Conservation (phyloP, 1,284 basidiomycete species). For the Tremellales sp. region DNA sequence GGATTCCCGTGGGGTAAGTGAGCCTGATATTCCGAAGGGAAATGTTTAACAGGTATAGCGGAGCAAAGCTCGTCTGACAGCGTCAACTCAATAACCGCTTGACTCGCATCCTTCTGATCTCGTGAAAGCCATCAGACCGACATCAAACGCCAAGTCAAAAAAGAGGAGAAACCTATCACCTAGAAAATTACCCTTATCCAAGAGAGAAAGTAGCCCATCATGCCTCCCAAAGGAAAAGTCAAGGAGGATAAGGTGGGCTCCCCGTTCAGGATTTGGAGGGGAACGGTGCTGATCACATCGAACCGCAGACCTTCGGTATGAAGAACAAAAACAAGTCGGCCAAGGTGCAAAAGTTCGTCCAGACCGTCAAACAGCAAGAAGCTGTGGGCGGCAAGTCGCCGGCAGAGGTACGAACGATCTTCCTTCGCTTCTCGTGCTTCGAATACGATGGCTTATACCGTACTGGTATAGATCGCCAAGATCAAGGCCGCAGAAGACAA, state of each 20-base stretch:
- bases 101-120: too few relatives aligned
- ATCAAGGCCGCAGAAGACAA: slow-evolving; percentile 76
- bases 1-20: too few relatives aligned
- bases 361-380: slow-evolving; percentile 69
- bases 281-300: background rate
- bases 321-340: slow-evolving; percentile 97
- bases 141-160: background rate
- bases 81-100: too few relatives aligned
- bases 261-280: background rate
- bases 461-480: slow-evolving; percentile 59
- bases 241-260: slow-evolving; percentile 43
- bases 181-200: background rate
- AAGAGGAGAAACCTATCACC: background rate
- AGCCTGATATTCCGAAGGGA: background rate
- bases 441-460: slow-evolving; percentile 7
- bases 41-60: too few relatives aligned
- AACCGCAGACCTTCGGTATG: slow-evolving; percentile 75
- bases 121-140: too few relatives aligned
- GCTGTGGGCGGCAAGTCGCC: slow-evolving; percentile 59
- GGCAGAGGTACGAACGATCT: background rate
- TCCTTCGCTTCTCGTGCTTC: background rate
- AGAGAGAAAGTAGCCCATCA: slow-evolving; percentile 19
- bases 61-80: too few relatives aligned
- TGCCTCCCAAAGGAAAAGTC: slow-evolving; percentile 43
- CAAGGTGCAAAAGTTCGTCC: slow-evolving; percentile 84